Conservation (phyloP, 75 land plant species). For the Cunninghamia lanceolata region DNA sequence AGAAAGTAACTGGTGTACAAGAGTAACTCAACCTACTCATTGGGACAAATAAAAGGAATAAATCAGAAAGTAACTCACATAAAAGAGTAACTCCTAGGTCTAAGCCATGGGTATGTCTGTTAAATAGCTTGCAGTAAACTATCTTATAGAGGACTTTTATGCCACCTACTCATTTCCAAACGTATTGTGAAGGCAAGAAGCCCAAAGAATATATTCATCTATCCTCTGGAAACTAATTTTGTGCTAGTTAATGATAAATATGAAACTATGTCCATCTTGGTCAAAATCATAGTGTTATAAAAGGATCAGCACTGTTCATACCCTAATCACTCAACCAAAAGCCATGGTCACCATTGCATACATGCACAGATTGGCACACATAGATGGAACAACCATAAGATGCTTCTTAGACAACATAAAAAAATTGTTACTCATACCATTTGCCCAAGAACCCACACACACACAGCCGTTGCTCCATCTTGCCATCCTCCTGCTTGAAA, state of each 20-base stretch:
- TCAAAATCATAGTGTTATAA: constrained; percentile 4
- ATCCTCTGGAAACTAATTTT: not conserved
- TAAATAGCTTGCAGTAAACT: not conserved
- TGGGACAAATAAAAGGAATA: not conserved
- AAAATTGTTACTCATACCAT: constrained; percentile 35
- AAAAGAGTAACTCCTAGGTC: not conserved
- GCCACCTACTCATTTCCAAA: not conserved
- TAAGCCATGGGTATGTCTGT: not conserved
- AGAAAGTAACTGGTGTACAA: not conserved
- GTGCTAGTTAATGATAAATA: not conserved
- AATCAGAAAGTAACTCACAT: not conserved
- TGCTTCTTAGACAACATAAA: no score
- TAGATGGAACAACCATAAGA: not conserved
- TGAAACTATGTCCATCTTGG: not conserved
- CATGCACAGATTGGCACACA: not conserved
- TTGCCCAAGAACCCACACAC: constrained; percentile 71
- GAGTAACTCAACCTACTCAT: not conserved
- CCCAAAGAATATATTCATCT: not conserved
- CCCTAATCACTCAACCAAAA: not conserved
- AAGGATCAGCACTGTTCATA: not conserved
- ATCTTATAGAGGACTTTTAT: not conserved
- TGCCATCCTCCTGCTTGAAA: constrained; percentile 66
- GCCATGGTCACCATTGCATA: not conserved
- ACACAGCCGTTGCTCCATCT: constrained; percentile 89
- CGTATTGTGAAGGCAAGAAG: not conserved